Conservation (phyloP, 1,284 basidiomycete species). For the Cutaneotrichosporon cavernicola region DNA sequence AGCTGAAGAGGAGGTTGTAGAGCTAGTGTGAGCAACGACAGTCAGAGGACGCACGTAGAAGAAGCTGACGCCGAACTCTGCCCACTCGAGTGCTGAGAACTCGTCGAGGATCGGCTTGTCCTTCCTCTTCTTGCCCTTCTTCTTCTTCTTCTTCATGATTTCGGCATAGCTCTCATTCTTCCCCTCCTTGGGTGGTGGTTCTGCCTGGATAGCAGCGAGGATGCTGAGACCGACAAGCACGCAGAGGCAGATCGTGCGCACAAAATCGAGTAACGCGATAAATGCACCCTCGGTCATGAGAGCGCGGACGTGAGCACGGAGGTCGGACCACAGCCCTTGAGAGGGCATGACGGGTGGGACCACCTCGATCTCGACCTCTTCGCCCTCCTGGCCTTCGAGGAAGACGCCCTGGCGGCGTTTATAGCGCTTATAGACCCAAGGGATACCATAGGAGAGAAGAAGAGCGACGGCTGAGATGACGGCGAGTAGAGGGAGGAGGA, state of each 20-base stretch:
- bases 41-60: conserved; percentile 45
- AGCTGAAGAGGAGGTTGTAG: conserved; percentile 44
- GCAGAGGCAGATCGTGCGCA: conserved; percentile 41
- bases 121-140: conserved; percentile 42
- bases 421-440: conserved; percentile 11
- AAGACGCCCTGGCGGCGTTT: conserved; percentile 31
- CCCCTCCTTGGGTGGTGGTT: conserved; percentile 33
- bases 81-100: conserved; percentile 49
- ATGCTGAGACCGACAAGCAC: conserved; percentile 49
- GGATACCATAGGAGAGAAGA: conserved; percentile 33
- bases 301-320: conserved; percentile 41
- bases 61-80: conserved; percentile 47
- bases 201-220: conserved; percentile 48
- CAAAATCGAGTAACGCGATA: conserved; percentile 45
- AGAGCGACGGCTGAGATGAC: conserved; percentile 37
- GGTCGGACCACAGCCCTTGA: conserved; percentile 45
- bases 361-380: conserved; percentile 27
- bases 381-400: conserved; percentile 30
- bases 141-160: conserved; percentile 17
- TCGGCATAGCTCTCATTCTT: conserved; percentile 2
- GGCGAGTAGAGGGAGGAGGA: conserved; percentile 46
- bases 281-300: conserved; percentile 43
- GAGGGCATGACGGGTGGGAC: conserved; percentile 43
- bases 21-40: conserved; percentile 28
- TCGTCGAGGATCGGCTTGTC: conserved; percentile 42